Evolutionary conservation across 108 stramenopile genomes (phyloP), one percentile per base, ranked within the genome.

Genomic region (Cyclotella atomus): DNA sequence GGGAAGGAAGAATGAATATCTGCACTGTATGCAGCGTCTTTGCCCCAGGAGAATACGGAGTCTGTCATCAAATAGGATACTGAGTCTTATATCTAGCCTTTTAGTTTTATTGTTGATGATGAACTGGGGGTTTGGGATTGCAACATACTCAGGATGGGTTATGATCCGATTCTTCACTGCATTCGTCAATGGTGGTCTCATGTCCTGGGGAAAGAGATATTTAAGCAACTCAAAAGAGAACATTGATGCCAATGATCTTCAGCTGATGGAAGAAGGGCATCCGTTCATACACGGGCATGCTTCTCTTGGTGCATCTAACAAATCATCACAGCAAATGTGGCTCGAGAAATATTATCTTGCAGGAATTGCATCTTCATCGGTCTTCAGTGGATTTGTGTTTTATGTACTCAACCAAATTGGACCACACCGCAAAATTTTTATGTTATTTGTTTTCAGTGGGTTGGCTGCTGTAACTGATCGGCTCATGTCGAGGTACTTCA

Each of bases 121-220:
- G 32, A 75, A 67, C 62, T 75, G 74, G 74, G 74, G 71, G 7
- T 52, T 56, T 21, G 74, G 74, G 3, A 24, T 67, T 23, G 35
- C 55, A 35, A 59, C 64, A 19, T 43, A 25, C 35, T 65, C 36
- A 16, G 65, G 65, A 43, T 67, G 65, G 57, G 0, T 75, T 15
- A 20, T 54, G 23, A 32, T 75, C 47, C 38, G 74, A n/a, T 75
- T 75, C 60, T 25, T 67, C 19, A 75, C 65, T 67, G 65, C 74
- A 1, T 27, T 66, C 7, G 35, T 75, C 29, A 41, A 55, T 59
- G 74, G 57, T 32, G 45, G 16, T 29, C 16, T 67, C 12, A 50
- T 66, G 28, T 25, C 65, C 15, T 65, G 74, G 65, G 56, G 38
- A 20, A 66, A 36, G 16, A 33, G 32, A 36, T 23, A 29, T 47